Evolutionary conservation across 441 rosid genomes (phyloP), one percentile per base, ranked within the genome.

Genomic region (Bocquillonia castaneifolia): DNA sequence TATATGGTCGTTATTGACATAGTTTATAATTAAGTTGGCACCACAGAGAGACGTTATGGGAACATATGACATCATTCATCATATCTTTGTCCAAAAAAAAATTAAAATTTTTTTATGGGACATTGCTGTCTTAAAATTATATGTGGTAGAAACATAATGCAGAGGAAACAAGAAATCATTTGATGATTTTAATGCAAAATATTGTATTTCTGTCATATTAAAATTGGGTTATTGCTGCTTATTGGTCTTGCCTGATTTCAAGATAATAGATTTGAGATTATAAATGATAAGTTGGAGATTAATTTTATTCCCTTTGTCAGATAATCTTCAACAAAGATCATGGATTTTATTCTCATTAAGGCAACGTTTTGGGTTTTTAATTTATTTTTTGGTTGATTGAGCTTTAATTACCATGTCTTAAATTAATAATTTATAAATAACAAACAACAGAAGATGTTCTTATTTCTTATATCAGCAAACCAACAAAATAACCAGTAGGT

Each of bases 41-140:
- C n/a, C n/a, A n/a, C 12, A 52, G 63, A 57, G 63, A 57, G 56
- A 2, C 57, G 9, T 50, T 23, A 47, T 47, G 76, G 63, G 53
- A 68, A 74, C 78, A 74, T 53, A 37, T 53, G 9, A 55, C 73
- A 39, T 54, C 69, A 55, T 64, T 70, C 54, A 47, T 73, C 65
- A 50, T 60, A 74, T 78, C 69, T 54, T n/a, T n/a, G 70, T 74
- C 70, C 36, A 65, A 53, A 7, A 10, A 57, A 44, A 55, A n/a
- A n/a, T n/a, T n/a, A n/a, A n/a, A n/a, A 15, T 17, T 15, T 44
- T 1, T 18, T 55, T 13, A 0, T 47, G n/a, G 25, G 7, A 13
- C 5, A 14, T 37, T 40, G 14, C n/a, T n/a, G 47, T 42, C 47
- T 55, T n/a, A 17, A 20, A 54, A 42, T n/a, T 0, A 45, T 18